phyloP scores from a whole-genome alignment of 371 early-diverging fungal genomes.

The Actinomucor elegans region DNA sequence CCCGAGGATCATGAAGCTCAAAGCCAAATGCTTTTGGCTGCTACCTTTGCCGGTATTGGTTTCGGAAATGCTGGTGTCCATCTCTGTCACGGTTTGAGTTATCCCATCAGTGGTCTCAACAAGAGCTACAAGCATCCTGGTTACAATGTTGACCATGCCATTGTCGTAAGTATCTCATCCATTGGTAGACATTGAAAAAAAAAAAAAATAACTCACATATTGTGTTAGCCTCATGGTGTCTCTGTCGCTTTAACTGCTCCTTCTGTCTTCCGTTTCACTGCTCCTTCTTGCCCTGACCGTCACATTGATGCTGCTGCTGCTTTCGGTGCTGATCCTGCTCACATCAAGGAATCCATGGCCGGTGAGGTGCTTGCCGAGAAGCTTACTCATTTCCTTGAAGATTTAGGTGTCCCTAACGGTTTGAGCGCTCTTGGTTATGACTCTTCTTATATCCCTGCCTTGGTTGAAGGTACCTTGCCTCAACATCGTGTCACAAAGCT shows the following conservation, averaged over 20 bases:
- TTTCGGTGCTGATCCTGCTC: slow-evolving; percentile 74
- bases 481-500: slow-evolving; percentile 93
- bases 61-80: slow-evolving; percentile 93
- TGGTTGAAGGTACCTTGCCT: slow-evolving; percentile 87
- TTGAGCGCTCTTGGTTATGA: slow-evolving; percentile 80
- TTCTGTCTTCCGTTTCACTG: slow-evolving; percentile 87
- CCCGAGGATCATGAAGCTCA: slow-evolving; percentile 77
- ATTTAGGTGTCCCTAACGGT: slow-evolving; percentile 83
- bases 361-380: slow-evolving; percentile 79
- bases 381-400: slow-evolving; percentile 72
- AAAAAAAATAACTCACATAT: neutral
- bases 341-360: slow-evolving; percentile 70
- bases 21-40: slow-evolving; percentile 86
- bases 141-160: slow-evolving; percentile 75
- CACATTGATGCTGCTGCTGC: slow-evolving; percentile 83
- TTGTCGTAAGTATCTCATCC: slow-evolving; percentile 51
- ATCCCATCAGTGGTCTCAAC: slow-evolving; percentile 84
- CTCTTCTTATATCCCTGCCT: slow-evolving; percentile 63
- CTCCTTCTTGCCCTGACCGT: slow-evolving; percentile 77
- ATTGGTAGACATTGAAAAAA: neutral
- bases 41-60: slow-evolving; percentile 91
- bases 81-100: slow-evolving; percentile 68
- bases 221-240: slow-evolving; percentile 66
- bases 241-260: slow-evolving; percentile 90
- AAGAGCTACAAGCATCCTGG: slow-evolving; percentile 81